Evolutionary conservation across 1,284 basidiomycete species (phyloP).

Genomic region (Tetrapyrgos nigripes): DNA sequence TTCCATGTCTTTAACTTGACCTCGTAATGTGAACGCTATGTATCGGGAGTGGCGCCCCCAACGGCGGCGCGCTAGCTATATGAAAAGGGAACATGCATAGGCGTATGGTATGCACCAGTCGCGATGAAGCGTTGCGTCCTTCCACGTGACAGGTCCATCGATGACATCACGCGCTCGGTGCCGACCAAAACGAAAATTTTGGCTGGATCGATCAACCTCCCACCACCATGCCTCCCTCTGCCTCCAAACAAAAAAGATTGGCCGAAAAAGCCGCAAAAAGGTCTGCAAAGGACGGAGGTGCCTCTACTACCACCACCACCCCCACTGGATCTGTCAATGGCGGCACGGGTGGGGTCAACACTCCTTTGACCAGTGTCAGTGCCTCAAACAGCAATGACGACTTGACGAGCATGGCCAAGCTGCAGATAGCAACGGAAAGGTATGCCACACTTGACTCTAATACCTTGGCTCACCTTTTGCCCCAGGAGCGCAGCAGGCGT

Average conservation of each 20-base stretch:
- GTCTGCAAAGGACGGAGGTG: constrained; percentile 55
- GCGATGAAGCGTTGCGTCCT: too few species aligned
- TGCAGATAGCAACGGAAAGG: constrained; percentile 89
- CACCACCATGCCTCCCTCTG: constrained; percentile 75
- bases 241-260: constrained; percentile 86
- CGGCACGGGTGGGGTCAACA: constrained; percentile 64
- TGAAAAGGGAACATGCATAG: too few species aligned
- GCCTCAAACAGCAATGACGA: constrained; percentile 81
- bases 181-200: too few species aligned
- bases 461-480: constrained; percentile 16
- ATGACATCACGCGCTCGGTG: too few species aligned
- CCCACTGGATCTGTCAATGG: constrained; percentile 66
- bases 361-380: constrained; percentile 80
- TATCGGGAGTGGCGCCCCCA: too few species aligned
- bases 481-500: constrained; percentile 88
- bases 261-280: constrained; percentile 93
- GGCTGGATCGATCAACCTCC: too few species aligned
- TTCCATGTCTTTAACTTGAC: too few species aligned
- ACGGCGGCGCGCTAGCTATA: too few species aligned
- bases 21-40: too few species aligned
- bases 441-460: constrained; percentile 33
- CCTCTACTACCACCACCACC: constrained; percentile 62
- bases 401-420: constrained; percentile 83
- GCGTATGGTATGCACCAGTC: too few species aligned
- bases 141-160: too few species aligned